Percentiles rank a stretch among this genome's conserved stretches.
Evolutionary conservation across 2,329 filamentous ascomycete species (phyloP).

Genomic region (Juglanconis juglandina): DNA sequence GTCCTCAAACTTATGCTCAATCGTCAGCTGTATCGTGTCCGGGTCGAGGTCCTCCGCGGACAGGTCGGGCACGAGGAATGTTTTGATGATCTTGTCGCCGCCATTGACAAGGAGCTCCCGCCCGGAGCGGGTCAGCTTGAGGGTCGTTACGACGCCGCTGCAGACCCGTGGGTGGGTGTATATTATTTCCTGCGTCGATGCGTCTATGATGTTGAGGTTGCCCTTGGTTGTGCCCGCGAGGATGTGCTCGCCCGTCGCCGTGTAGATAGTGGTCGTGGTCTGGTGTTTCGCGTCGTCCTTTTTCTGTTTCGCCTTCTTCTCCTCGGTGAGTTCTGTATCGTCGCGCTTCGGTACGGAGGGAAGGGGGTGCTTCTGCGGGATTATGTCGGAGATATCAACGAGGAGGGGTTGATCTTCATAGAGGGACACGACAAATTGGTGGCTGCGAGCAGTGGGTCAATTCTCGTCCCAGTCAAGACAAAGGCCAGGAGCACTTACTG

Average conservation of each 20-base stretch:
- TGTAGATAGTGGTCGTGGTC: conserved; percentile 90
- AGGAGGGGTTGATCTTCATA: conserved; percentile 91
- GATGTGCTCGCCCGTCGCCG: conserved; percentile 79
- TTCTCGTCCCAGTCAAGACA: neutral
- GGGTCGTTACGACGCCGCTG: conserved; percentile 79
- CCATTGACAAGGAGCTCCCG: conserved; percentile 88
- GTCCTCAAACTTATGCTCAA: conserved; percentile 98
- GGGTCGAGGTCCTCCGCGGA: conserved; percentile 67
- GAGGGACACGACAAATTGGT: conserved; percentile 83
- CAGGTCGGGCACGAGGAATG: conserved; percentile 81
- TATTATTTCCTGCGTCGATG: conserved; percentile 73
- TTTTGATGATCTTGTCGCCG: conserved; percentile 91
- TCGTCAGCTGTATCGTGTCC: conserved; percentile 81
- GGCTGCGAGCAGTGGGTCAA: conserved; percentile 44
- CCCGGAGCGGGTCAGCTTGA: conserved; percentile 80
- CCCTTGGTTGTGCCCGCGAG: conserved; percentile 92
- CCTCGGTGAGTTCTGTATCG: conserved; percentile 65
- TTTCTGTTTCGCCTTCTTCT: conserved; percentile 74
- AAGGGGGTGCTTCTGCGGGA: conserved; percentile 71
- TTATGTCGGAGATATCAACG: conserved; percentile 70
- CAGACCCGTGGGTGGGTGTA: conserved; percentile 81
- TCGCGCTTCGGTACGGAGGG: conserved; percentile 78
- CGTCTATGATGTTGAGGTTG: conserved; percentile 92
- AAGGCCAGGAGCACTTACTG: conserved; percentile 54
- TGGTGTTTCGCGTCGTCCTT: conserved; percentile 93